Percentiles rank a stretch among this genome's conserved stretches.
These are phyloP conservation scores for Penstemon newberryi DNA, from an alignment of 257 asterid genomes.

Conservation along the genomic window DNA sequence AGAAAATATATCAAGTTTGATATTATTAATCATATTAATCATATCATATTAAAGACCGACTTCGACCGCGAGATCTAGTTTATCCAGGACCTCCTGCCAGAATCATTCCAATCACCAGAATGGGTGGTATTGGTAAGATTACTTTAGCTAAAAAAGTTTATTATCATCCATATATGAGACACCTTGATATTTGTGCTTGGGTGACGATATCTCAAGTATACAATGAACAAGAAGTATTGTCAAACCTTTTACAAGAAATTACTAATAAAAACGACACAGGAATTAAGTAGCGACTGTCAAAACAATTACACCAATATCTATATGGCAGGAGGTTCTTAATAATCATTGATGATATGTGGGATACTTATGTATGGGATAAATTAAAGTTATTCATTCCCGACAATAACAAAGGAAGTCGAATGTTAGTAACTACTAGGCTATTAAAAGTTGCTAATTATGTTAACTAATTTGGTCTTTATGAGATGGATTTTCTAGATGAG, in stretches of 20 bases:
- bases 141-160: slow-evolving; percentile 36
- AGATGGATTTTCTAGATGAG: too few species aligned
- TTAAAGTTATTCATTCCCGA: too few species aligned
- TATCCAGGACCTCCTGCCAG: neutral
- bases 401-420: too few species aligned
- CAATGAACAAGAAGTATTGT: neutral
- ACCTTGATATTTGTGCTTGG: too few species aligned
- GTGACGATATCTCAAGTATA: too few species aligned
- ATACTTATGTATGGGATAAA: slow-evolving; percentile 4
- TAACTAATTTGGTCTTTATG: too few species aligned
- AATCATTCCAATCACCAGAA: slow-evolving; percentile 19
- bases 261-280: neutral
- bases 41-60: neutral
- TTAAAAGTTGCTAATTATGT: too few species aligned
- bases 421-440: too few species aligned
- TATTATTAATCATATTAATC: too few species aligned
- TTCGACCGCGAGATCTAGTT: neutral
- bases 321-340: slow-evolving; percentile 6
- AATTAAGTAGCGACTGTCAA: too few species aligned
- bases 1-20: neutral
- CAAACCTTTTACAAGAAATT: neutral
- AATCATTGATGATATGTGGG: slow-evolving; percentile 16
- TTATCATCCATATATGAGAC: too few species aligned
- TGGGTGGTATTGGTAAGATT: slow-evolving; percentile 36
- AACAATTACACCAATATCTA: slow-evolving; percentile 3